Evolutionary conservation across 1,284 basidiomycete genomes (phyloP).

Genomic region (Sporisorium exsertum): DNA sequence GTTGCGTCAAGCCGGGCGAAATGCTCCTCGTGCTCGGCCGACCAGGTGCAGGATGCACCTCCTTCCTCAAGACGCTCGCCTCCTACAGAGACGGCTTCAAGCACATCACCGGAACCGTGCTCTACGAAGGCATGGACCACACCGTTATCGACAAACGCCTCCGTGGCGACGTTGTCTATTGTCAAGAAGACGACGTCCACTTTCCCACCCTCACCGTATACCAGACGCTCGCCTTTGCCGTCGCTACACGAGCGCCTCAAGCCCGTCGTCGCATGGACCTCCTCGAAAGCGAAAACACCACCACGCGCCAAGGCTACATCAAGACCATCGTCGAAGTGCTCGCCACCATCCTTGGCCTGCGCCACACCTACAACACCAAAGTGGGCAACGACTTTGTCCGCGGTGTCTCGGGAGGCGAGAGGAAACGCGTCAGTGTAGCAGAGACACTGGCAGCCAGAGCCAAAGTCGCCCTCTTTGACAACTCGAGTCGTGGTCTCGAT

Average conservation of each 20-base stretch:
- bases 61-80: conserved; percentile 61
- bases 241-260: conserved; percentile 58
- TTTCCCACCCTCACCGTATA: conserved; percentile 58
- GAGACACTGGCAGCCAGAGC: conserved; percentile 70
- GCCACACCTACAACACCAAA: conserved; percentile 63
- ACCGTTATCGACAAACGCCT: conserved; percentile 55
- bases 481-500: conserved; percentile 64
- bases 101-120: conserved; percentile 50
- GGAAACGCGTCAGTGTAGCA: conserved; percentile 61
- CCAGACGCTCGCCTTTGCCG: conserved; percentile 60
- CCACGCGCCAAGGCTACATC: conserved; percentile 42
- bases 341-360: conserved; percentile 58
- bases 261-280: conserved; percentile 41
- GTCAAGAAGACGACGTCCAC: conserved; percentile 55
- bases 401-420: conserved; percentile 71
- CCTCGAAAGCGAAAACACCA: conserved; percentile 22
- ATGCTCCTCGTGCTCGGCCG: conserved; percentile 66
- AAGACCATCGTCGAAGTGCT: conserved; percentile 53
- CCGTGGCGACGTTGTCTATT: conserved; percentile 57
- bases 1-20: conserved; percentile 63
- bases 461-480: conserved; percentile 57
- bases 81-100: conserved; percentile 64
- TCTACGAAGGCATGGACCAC: conserved; percentile 56
- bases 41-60: conserved; percentile 63
- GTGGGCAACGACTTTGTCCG: conserved; percentile 68